phyloP scores from a whole-genome alignment of 768 basidiomycete genomes.

The Rhodotorula kratochvilovae region DNA sequence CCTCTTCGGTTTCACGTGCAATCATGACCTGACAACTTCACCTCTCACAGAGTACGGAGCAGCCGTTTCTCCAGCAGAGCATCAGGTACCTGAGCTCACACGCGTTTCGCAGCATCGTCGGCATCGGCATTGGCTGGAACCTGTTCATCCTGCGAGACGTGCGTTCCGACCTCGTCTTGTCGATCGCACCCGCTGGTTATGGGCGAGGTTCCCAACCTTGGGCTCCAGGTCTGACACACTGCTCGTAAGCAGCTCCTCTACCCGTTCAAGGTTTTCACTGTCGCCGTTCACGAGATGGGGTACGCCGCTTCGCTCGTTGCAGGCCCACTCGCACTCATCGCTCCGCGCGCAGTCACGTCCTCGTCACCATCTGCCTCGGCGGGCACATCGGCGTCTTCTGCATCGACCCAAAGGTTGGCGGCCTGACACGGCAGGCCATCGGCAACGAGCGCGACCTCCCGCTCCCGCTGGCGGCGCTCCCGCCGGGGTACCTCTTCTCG shows the following conservation, averaged over 20 bases:
- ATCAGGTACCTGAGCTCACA: not conserved
- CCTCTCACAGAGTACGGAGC: constrained; percentile 8
- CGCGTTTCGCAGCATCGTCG: constrained; percentile 20
- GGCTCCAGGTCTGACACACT: no score
- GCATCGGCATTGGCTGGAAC: constrained; percentile 39
- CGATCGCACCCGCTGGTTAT: no score
- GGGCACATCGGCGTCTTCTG: constrained; percentile 21
- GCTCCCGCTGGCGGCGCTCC: constrained; percentile 14
- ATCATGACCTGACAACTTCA: not conserved
- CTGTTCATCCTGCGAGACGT: constrained; percentile 35
- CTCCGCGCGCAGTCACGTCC: constrained; percentile 28
- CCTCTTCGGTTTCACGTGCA: no score
- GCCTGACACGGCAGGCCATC: constrained; percentile 13
- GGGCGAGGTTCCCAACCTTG: no score
- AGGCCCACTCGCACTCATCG: not conserved
- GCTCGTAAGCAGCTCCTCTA: constrained; percentile 24
- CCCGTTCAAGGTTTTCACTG: constrained; percentile 36
- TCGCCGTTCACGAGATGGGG: constrained; percentile 38
- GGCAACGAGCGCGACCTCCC: constrained; percentile 13
- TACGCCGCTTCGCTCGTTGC: not conserved
- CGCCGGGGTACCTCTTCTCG: constrained; percentile 24
- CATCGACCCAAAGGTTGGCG: constrained; percentile 37
- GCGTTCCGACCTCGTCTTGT: no score
- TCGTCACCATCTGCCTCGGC: constrained; percentile 25
- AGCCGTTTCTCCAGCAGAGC: no score